Percentiles rank a stretch among this genome's conserved stretches.
Conservation (phyloP, 306 rosid genomes). For the Echinosophora koreensis region DNA sequence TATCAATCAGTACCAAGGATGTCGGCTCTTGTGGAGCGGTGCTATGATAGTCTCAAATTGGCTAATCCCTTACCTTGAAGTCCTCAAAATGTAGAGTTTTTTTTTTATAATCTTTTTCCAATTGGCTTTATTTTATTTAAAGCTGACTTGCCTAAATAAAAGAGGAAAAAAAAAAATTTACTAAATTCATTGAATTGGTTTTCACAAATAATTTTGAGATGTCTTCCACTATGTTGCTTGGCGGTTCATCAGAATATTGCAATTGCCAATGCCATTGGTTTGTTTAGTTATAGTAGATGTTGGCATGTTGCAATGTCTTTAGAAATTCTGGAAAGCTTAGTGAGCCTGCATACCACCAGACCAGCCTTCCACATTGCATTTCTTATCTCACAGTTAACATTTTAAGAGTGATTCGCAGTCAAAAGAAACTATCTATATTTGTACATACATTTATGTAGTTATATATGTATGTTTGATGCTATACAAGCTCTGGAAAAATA, state of each 20-base stretch:
- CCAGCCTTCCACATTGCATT: background rate
- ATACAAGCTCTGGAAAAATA: conserved; percentile 11
- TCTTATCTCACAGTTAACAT: background rate
- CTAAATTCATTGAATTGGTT: background rate
- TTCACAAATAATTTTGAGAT: background rate
- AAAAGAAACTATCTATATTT: conserved; percentile 3
- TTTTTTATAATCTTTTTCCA: background rate
- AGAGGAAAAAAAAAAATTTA: background rate
- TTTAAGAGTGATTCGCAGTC: background rate
- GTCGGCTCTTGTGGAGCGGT: too few relatives aligned
- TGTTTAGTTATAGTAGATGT: background rate
- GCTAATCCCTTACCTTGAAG: background rate
- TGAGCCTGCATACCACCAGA: background rate
- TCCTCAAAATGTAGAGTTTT: conserved; percentile 1
- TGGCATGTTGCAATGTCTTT: background rate
- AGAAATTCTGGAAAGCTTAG: background rate
- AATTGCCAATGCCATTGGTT: background rate
- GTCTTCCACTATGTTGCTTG: background rate
- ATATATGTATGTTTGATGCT: background rate
- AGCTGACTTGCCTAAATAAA: background rate
- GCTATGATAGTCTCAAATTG: too few relatives aligned
- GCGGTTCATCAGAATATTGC: background rate
- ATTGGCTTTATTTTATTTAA: background rate
- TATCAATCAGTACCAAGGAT: too few relatives aligned
- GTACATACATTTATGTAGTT: background rate